Evolutionary conservation across 371 early-diverging fungal species (phyloP), one percentile per base, ranked within the genome.

Genomic region (Mortierella sp.): DNA sequence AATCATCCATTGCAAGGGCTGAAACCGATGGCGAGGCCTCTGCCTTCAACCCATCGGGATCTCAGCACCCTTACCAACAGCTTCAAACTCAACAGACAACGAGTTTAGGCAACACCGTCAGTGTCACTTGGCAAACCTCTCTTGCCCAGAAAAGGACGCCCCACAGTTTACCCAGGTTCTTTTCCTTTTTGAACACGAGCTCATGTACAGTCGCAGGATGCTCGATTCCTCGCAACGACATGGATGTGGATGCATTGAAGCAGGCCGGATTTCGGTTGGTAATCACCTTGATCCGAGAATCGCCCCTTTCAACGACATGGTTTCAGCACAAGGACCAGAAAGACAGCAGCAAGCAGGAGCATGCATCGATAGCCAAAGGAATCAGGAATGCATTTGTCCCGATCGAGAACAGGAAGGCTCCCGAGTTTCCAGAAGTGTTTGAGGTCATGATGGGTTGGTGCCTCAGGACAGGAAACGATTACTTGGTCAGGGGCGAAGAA

Each of bases 261-360:
- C 61, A 58, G 19, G 58, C 81, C 4, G 82, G 83, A 23, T 67
- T 86, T 45, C 9, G 51, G 5, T 57, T 72, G 9, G 76, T 86
- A 23, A 76, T 84, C 43, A 82, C 86, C 0, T 58, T 83, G 14
- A 86, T 84, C 26, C 72, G 76, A 45, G 86, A 86, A 56, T 78
- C 78, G 16, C 84, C 84, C n/a, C 71, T 84, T 12, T 80, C 82
- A 1, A 61, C 55, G 1, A 51, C 48, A 5, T 86, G 83, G 83
- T 86, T 86, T 54, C 68, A 60, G 10, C 58, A 38, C 31, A 34
- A 41, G 26, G 43, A 23, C 31, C 26, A 31, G 23, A 46, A 14
- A 16, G 19, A 24, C 9, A 50, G 41, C 34, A 34, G 10, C 4
- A 10, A 34, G 4, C 34, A 21, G 48, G n/a, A 3, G 28, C 23